Conservation (phyloP, 345 rosid species). For the Populus alba region DNA sequence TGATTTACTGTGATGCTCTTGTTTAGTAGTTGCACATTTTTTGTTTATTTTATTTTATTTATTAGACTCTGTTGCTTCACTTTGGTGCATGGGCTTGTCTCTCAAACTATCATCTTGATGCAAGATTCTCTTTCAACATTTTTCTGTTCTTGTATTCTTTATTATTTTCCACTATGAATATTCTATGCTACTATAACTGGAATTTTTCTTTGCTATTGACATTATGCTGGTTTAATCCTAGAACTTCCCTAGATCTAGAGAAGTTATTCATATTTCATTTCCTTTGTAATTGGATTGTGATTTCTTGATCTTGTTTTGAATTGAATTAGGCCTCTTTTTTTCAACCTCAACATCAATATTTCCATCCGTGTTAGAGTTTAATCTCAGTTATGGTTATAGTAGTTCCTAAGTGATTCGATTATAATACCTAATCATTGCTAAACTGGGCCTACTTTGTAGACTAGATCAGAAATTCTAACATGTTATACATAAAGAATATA, state of each 20-base stretch:
- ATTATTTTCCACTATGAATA: neutral
- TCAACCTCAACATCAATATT: neutral
- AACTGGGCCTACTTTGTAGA: neutral
- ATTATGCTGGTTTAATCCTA: neutral
- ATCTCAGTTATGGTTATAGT: neutral
- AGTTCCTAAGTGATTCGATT: neutral
- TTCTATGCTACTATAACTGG: neutral
- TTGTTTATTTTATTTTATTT: too few species aligned
- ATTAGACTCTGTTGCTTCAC: too few species aligned
- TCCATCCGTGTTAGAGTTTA: neutral
- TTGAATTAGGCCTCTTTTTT: neutral
- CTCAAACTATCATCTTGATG: too few species aligned
- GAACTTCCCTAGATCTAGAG: too few species aligned
- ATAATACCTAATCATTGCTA: neutral
- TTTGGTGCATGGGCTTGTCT: too few species aligned
- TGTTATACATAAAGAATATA: neutral
- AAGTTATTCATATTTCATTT: neutral
- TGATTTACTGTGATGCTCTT: too few species aligned
- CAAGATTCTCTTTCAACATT: too few species aligned
- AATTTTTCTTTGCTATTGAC: neutral
- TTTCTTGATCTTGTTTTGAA: neutral
- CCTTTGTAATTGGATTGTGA: neutral
- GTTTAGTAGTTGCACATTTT: too few species aligned
- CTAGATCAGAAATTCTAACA: neutral
- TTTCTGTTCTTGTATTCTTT: too few species aligned